Conservation (phyloP, 306 rosid species). For the Fragaria ananassa region DNA sequence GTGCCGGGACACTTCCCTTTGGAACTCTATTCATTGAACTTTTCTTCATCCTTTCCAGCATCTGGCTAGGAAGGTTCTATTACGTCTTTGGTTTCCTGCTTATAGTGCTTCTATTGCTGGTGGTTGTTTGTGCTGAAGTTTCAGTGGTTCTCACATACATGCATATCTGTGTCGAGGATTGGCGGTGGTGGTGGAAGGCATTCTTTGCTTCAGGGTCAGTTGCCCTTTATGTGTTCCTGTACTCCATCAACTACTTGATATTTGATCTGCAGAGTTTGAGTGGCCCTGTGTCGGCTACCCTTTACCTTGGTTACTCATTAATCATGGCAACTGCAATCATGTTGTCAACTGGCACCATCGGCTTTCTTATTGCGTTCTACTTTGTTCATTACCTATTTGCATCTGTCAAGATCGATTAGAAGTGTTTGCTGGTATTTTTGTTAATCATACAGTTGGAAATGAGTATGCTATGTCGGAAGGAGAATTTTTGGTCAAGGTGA, state of each 20-base stretch:
- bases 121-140: conserved; percentile 88
- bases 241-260: conserved; percentile 91
- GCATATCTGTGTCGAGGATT: conserved; percentile 98
- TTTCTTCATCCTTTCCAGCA: conserved; percentile 94
- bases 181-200: conserved; percentile 99
- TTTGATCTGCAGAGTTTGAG: conserved; percentile 95
- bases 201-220: conserved; percentile 96
- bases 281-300: conserved; percentile 85
- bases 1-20: conserved; percentile 95
- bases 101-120: conserved; percentile 68
- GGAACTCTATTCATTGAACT: conserved; percentile 98
- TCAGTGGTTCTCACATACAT: conserved; percentile 95
- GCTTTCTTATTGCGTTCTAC: conserved; percentile 85
- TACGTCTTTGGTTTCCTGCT: conserved; percentile 88
- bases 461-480: conserved; percentile 26
- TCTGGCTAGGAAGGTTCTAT: conserved; percentile 97
- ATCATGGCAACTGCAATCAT: conserved; percentile 92
- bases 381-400: conserved; percentile 93
- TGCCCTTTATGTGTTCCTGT: conserved; percentile 78
- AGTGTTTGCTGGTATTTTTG: conserved; percentile 25
- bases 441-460: conserved; percentile 31
- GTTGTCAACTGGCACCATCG: conserved; percentile 86
- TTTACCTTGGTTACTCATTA: conserved; percentile 87
- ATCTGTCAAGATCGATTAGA: conserved; percentile 84
- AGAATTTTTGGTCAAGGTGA: conserved; percentile 33